Conservation (phyloP, 176 grass and related monocot genomes). For the Juncus inflexus region DNA sequence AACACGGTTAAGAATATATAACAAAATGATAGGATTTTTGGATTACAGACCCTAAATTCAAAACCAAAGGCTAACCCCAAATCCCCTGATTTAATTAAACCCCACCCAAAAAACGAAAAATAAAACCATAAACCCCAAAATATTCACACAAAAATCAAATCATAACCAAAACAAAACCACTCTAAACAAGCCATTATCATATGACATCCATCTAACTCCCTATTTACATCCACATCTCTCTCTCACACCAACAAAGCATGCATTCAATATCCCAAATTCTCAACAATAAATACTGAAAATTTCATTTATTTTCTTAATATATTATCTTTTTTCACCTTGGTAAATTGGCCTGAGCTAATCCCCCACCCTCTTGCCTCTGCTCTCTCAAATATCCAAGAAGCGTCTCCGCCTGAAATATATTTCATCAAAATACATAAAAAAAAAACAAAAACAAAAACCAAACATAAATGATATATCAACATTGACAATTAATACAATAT, state of each 20-base stretch:
- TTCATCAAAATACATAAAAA: constrained; percentile 16
- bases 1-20: too few relatives aligned
- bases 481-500: neutral
- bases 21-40: neutral
- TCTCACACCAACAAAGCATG: constrained; percentile 15
- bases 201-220: constrained; percentile 17
- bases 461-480: neutral
- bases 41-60: neutral
- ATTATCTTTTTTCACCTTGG: constrained; percentile 44
- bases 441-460: constrained; percentile 3
- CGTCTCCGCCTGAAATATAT: constrained; percentile 60
- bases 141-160: constrained; percentile 26
- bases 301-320: constrained; percentile 6
- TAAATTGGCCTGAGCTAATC: constrained; percentile 38
- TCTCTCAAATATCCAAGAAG: constrained; percentile 81
- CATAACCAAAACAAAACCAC: constrained; percentile 5
- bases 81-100: too few relatives aligned
- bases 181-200: constrained; percentile 16
- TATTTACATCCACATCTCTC: constrained; percentile 28
- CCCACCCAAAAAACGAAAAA: neutral
- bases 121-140: neutral
- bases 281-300: constrained; percentile 7
- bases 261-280: constrained; percentile 23
- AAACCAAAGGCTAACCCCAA: neutral
- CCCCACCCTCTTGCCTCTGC: constrained; percentile 58